Evolutionary conservation across 2,329 filamentous ascomycete species (phyloP), one percentile per base, ranked within the genome.

Genomic region (Colletotrichum sp.): DNA sequence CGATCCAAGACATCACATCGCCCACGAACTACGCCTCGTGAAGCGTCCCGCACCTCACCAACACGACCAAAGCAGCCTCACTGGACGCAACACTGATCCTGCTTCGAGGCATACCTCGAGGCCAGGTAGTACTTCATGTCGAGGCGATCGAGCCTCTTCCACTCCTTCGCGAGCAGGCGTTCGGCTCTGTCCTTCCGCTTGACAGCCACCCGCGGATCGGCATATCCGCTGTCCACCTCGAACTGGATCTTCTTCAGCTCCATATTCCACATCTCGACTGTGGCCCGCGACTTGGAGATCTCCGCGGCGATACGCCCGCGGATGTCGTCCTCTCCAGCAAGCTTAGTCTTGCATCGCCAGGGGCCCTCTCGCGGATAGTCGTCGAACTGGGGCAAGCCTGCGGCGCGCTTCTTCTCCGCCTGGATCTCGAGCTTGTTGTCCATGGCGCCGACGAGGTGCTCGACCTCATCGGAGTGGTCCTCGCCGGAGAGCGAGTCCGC

Each of bases 311-410:
- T 24, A n/a, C 21, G 43, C 43, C 21, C n/a, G n/a, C 43, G 43
- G 12, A 6, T 5, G 43, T 13, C 5, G 43, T 12, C 38, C n/a
- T 51, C n/a, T 51, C 43, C n/a, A 51, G n/a, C 31, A 33, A 8
- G 31, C 31, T 33, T 33, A 8, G 31, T 11, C 31, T 8, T 33
- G 31, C 9, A 33, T 33, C 9, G 31, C 31, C 31, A 11, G 31
- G 8, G 8, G 6, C 13, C 38, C 38, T 47, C 0, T 8, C 2
- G n/a, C 2, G 12, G 43, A 51, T n/a, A 3, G 24, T 2, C 54
- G 8, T 57, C 21, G 2, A 31, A 29, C 27, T 16, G 27, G 11
- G 13, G 16, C 54, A 21, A 7, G 15, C 27, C 24, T 18, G 54
- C 7, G 21, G 16, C 54, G 24, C 16, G 54, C 24, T 18, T 27